These are phyloP conservation scores for Pythium pectinolyticum DNA, from an alignment of 352 stramenopile genomes.

Conservation along the genomic window DNA sequence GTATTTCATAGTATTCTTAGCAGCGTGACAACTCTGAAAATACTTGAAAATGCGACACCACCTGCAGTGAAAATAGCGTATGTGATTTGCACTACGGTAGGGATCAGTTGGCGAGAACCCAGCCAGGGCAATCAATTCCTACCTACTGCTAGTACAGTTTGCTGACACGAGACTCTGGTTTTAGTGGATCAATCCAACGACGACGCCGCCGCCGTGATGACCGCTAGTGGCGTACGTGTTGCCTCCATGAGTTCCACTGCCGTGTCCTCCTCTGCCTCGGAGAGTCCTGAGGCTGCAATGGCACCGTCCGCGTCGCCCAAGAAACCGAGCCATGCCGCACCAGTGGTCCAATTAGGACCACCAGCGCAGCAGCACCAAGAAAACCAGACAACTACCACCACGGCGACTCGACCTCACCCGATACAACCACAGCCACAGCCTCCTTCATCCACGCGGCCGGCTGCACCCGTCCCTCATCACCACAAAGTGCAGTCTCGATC, in stretches of 20 bases:
- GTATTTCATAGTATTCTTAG: constrained; percentile 23
- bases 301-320: constrained; percentile 12
- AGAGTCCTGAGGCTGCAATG: background rate
- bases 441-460: background rate
- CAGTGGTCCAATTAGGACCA: background rate
- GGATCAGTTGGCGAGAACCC: no score
- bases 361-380: constrained; percentile 4
- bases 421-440: background rate
- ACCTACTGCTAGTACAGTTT: no score
- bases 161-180: no score
- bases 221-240: constrained; percentile 14
- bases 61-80: no score
- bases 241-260: constrained; percentile 15
- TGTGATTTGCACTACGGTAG: no score
- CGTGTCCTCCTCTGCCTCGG: background rate
- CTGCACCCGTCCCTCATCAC: background rate
- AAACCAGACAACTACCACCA: constrained; percentile 12
- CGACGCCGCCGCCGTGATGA: no score
- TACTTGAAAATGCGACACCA: no score
- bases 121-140: no score
- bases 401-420: background rate
- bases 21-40: no score
- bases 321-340: constrained; percentile 3
- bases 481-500: background rate
- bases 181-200: no score